These are phyloP conservation scores for Rhizopogon roseolus DNA, from an alignment of 768 basidiomycete genomes.

Conservation along the genomic window DNA sequence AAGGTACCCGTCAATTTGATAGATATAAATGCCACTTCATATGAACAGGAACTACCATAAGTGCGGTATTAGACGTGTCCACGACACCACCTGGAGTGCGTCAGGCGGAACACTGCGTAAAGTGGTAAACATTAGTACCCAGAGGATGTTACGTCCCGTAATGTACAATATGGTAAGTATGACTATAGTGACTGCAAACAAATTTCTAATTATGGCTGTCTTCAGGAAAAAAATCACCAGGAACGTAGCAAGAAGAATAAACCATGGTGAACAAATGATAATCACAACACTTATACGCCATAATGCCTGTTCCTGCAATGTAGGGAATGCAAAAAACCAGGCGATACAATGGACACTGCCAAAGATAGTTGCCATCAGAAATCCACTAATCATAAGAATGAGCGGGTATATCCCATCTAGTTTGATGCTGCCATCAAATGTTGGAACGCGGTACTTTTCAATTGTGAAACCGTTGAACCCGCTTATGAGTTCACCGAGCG, in stretches of 20 bases:
- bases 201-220: too few species aligned
- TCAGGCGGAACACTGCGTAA: neutral
- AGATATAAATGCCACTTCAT: too few species aligned
- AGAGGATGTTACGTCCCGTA: neutral
- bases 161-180: neutral
- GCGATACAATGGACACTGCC: slow-evolving; percentile 23
- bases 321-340: slow-evolving; percentile 19
- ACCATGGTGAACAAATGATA: slow-evolving; percentile 2
- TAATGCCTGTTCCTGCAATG: slow-evolving; percentile 8
- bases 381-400: neutral
- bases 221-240: too few species aligned
- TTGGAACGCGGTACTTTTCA: neutral
- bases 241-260: too few species aligned
- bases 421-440: neutral
- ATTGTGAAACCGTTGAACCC: neutral
- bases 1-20: too few species aligned
- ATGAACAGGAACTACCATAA: neutral
- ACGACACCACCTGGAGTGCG: neutral
- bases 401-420: fast-evolving
- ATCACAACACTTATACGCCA: slow-evolving; percentile 16
- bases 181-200: too few species aligned
- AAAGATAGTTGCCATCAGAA: slow-evolving; percentile 12
- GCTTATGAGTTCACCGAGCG: too few species aligned
- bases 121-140: neutral
- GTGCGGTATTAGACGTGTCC: neutral